Evolutionary conservation across 192 early-diverging fungal genomes (phyloP).

Genomic region (Backusella tarrabulga): DNA sequence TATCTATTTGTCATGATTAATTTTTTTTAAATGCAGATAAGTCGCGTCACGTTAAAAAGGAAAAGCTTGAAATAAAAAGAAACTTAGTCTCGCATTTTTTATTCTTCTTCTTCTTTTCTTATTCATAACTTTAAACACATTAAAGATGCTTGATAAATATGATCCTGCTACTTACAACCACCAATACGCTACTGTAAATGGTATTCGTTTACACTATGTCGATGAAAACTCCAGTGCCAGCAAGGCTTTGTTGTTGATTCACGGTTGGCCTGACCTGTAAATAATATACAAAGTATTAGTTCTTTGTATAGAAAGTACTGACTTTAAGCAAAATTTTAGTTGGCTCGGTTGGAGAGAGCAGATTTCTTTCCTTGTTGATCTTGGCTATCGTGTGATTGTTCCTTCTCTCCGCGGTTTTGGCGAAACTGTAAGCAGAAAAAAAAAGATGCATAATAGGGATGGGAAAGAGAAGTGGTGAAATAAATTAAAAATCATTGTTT

Average conservation of each 20-base stretch:
- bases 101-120: neutral
- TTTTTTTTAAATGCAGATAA: neutral
- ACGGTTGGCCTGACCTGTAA: constrained; percentile 41
- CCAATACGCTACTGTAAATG: constrained; percentile 27
- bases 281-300: neutral
- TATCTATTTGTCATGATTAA: neutral
- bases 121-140: neutral
- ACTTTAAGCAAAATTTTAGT: neutral
- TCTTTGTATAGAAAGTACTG: neutral
- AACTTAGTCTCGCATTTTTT: neutral
- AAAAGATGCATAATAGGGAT: neutral
- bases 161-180: constrained; percentile 28
- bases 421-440: constrained; percentile 37
- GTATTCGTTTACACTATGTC: constrained; percentile 36
- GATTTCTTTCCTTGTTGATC: constrained; percentile 49
- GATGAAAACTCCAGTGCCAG: constrained; percentile 30
- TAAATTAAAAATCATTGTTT: neutral
- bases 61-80: neutral
- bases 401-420: constrained; percentile 53
- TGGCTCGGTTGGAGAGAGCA: constrained; percentile 39
- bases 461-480: neutral
- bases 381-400: constrained; percentile 60
- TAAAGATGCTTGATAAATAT: constrained; percentile 25
- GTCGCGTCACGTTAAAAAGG: neutral
- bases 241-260: constrained; percentile 27